phyloP scores from a whole-genome alignment of 345 rosid genomes.

The Syzygium grande region DNA sequence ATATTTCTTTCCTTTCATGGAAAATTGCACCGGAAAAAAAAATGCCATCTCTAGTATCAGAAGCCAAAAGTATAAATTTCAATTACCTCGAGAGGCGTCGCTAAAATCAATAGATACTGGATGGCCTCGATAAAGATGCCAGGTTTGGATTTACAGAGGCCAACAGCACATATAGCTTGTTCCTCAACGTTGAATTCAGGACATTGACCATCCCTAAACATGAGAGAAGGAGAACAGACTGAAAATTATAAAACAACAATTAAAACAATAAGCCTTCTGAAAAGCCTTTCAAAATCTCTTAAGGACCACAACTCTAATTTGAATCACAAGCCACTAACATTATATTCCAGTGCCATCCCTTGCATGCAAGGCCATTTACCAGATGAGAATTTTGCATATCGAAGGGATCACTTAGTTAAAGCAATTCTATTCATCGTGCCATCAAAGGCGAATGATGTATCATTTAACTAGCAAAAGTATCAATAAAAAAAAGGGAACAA shows the following conservation, averaged over 20 bases:
- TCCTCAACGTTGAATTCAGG: constrained; percentile 85
- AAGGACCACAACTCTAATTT: not conserved
- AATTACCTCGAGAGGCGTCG: constrained; percentile 87
- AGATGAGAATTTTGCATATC: not conserved
- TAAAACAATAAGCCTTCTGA: not conserved
- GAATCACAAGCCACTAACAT: not conserved
- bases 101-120: constrained; percentile 74
- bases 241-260: not conserved
- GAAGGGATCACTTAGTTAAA: not conserved
- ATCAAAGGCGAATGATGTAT: not conserved
- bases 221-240: constrained; percentile 5
- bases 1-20: not conserved
- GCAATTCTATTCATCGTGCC: not conserved
- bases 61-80: not conserved
- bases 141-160: constrained; percentile 77
- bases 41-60: not conserved
- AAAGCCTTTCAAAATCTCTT: not conserved
- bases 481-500: not conserved
- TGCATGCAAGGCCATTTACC: not conserved
- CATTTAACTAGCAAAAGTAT: not conserved
- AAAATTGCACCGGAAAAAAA: not conserved
- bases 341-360: not conserved
- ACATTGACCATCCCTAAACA: constrained; percentile 87
- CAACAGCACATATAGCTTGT: constrained; percentile 94
- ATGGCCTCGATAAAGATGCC: constrained; percentile 95